Base-by-base conservation (phyloP, 1,284 basidiomycete species). In the Cystobasidium slooffiae region DNA sequence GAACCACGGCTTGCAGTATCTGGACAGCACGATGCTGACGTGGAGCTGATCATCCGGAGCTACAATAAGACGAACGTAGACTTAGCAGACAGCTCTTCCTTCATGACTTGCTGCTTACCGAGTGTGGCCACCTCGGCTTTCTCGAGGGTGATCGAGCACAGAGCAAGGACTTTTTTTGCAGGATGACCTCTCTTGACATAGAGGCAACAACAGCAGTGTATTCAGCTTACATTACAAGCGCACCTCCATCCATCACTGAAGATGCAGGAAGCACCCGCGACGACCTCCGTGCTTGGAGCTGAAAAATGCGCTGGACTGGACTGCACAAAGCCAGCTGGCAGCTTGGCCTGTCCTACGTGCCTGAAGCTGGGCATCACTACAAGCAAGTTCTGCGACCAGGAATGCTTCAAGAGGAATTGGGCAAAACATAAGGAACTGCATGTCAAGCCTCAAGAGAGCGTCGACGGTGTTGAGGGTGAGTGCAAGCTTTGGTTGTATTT, bases 331-430 rank as follows among this genome's bases (percentile, higher is more conserved):
- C 51, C 61, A n/a, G 75, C 75, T 8, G 49, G 64, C 22, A 63
- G 46, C 37, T 63, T 75, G 47, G 37, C 47, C 37, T 75, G 75
- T 44, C 75, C 75, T 8, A 73, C 67, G 20, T 75, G 75, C 65
- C 16, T 68, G 24, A 75, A 75, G 51, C 69, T 72, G 24, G 90
- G 90, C 64, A 90, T 93, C 78, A 86, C 86, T 74, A 91, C 91
- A 16, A 92, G 91, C 41, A 91, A 90, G 81, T 93, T 92, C 82
- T 93, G 91, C 76, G 87, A 88, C 16, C 91, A 93, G 80, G 89
- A 90, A 74, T 93, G 91, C 83, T 93, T 93, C 86, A 93, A 92
- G 81, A 85, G 88, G 61, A 88, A 86, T 81, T 93, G 91, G 69
- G 73, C 72, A 39, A 53, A 41, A 31, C 72, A 74, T 46, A 74